Evolutionary conservation across 176 grass and related monocot genomes (phyloP), one percentile per base, ranked within the genome.

Genomic region (Hsuehochloa calcarea): DNA sequence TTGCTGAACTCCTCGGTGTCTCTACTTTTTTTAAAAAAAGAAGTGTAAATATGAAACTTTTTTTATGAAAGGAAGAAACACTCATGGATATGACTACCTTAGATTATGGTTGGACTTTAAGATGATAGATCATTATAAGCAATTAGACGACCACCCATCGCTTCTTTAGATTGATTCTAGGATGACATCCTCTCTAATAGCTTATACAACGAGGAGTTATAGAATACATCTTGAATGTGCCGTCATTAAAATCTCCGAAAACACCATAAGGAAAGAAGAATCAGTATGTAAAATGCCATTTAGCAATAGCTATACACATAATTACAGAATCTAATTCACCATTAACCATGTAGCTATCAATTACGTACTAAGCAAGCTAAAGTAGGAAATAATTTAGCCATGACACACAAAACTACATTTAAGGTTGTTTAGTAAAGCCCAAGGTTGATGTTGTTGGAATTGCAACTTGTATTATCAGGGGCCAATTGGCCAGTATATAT

Each of bases 21-120:
- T 65, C 55, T 17, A 73, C n/a, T 39, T 19, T 74, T 63, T 35
- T 65, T 78, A 12, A 15, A 4, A 46, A 40, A 55, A n/a, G 22
- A 55, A 67, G 3, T 55, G 72, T 38, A 75, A 17, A 54, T 13
- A 84, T 49, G 17, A 35, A 8, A 7, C 10, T 35, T 43, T 49
- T 35, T 40, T 50, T 50, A 22, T 3, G 19, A 54, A 75, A 29
- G 59, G 29, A 29, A 29, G 29, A 84, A 40, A 34, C 10, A 4
- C 70, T 39, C n/a, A 27, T 65, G 60, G 61, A 75, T 19, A 66
- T 54, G 46, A 27, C 9, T 15, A 12, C 23, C 39, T n/a, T 66
- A 82, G 56, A 65, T 67, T 71, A 82, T 82, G 68, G 29, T 74
- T 80, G 45, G 8, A 90, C 20, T 47, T 87, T 31, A 69, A 59